Conservation (phyloP, 495 filamentous ascomycete species). For the Penicillium lagena region DNA sequence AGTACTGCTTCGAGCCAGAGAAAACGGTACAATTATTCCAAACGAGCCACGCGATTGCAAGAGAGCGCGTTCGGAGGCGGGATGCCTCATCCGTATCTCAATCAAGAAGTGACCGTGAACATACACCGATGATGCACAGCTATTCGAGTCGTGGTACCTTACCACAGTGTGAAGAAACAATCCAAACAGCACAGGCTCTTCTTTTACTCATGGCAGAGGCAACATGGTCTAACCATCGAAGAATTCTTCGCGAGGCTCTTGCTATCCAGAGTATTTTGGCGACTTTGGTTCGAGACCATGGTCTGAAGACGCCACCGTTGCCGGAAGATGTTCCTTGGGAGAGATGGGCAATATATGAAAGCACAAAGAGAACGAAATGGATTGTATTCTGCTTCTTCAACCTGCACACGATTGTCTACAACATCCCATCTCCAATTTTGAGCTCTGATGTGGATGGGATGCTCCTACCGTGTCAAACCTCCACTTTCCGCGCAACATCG, state of each 20-base stretch:
- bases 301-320: conserved; percentile 1
- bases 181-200: conserved; percentile 14
- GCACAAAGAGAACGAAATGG: conserved; percentile 17
- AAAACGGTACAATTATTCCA: conserved; percentile 5
- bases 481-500: no score
- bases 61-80: no score
- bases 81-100: no score
- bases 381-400: conserved; percentile 25
- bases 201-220: conserved; percentile 19
- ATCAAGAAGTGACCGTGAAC: no score
- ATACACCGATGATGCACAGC: no score
- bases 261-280: conserved; percentile 14
- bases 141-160: no score
- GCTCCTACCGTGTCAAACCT: no score
- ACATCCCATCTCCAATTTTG: conserved; percentile 24
- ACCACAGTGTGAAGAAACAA: neutral
- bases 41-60: conserved; percentile 2
- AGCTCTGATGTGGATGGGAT: conserved; percentile 9
- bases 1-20: conserved; percentile 37
- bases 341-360: conserved; percentile 18
- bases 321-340: conserved; percentile 8
- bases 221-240: conserved; percentile 18
- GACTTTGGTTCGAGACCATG: conserved; percentile 7
- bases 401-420: conserved; percentile 26
- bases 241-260: conserved; percentile 14